Evolutionary conservation across 176 grass and related monocot species (phyloP).

Genomic region (Ananas comosus): DNA sequence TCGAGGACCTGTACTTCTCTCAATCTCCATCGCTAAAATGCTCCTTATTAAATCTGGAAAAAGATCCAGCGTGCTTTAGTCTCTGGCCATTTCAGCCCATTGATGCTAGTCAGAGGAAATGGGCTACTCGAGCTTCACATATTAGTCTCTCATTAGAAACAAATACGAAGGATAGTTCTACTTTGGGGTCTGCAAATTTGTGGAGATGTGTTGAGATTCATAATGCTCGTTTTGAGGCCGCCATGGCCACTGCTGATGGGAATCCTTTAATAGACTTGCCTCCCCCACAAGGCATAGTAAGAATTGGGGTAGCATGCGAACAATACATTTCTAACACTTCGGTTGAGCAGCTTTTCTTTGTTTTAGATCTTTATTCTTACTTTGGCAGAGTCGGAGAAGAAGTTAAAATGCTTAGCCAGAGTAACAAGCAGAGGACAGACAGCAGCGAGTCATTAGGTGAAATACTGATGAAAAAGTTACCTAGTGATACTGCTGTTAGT

Average conservation of each 20-base stretch:
- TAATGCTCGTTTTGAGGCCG: constrained; percentile 75
- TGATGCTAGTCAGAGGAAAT: constrained; percentile 92
- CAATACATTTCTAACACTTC: constrained; percentile 74
- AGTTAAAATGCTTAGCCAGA: constrained; percentile 71
- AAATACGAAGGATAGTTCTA: constrained; percentile 26
- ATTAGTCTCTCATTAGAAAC: constrained; percentile 87
- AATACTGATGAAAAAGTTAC: constrained; percentile 61
- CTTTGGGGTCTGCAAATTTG: constrained; percentile 40
- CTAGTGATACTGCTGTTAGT: constrained; percentile 92
- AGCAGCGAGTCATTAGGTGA: constrained; percentile 20
- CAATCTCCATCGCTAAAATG: constrained; percentile 79
- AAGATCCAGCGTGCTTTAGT: constrained; percentile 90
- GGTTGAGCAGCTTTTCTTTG: constrained; percentile 93
- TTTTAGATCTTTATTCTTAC: constrained; percentile 84
- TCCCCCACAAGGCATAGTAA: constrained; percentile 91
- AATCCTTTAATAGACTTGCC: constrained; percentile 76
- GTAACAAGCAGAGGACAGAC: constrained; percentile 30
- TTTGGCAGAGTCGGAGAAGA: constrained; percentile 83
- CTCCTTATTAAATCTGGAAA: constrained; percentile 84
- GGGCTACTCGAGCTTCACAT: constrained; percentile 49
- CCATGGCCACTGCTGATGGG: constrained; percentile 92
- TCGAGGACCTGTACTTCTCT: constrained; percentile 68
- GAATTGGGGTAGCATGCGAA: constrained; percentile 82
- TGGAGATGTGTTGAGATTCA: constrained; percentile 88
- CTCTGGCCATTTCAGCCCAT: constrained; percentile 90